Evolutionary conservation across 2,329 filamentous ascomycete genomes (phyloP).

Genomic region (Ophiostoma ips): DNA sequence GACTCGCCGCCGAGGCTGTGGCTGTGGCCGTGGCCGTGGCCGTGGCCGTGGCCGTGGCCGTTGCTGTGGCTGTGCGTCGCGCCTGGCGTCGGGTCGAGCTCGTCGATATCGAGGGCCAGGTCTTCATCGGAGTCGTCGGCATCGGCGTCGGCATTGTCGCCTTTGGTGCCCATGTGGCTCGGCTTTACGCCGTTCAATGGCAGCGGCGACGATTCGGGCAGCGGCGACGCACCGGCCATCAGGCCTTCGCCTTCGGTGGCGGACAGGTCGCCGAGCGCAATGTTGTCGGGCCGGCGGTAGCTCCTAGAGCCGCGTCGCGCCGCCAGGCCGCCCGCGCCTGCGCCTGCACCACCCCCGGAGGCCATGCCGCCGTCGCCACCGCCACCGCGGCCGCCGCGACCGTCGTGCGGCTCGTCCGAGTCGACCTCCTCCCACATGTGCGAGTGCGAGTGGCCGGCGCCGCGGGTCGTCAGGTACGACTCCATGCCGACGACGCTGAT

Average conservation of each 20-base stretch:
- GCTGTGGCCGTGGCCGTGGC: not conserved
- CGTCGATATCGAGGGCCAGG: conserved; percentile 45
- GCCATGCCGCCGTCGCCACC: conserved; percentile 15
- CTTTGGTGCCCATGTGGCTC: not conserved
- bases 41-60: not conserved
- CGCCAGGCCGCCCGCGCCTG: conserved; percentile 20
- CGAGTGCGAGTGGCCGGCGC: conserved; percentile 46
- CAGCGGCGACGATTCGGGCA: conserved; percentile 38
- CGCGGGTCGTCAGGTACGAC: conserved; percentile 69
- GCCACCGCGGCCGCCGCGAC: no score
- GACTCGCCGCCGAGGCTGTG: conserved; percentile 12
- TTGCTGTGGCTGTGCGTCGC: not conserved
- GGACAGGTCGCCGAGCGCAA: conserved; percentile 36
- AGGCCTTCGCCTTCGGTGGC: conserved; percentile 40
- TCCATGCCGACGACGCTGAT: conserved; percentile 73
- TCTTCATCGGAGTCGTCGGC: conserved; percentile 35
- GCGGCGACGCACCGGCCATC: conserved; percentile 43
- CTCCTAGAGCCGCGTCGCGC: conserved; percentile 22
- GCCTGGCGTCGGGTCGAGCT: conserved; percentile 29
- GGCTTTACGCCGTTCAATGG: conserved; percentile 15
- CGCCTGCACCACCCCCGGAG: not conserved
- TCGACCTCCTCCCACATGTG: conserved; percentile 38
- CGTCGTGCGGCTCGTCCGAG: conserved; percentile 18
- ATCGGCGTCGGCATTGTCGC: conserved; percentile 19
- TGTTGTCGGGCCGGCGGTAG: conserved; percentile 30